Conservation (phyloP, 805 yeast species). For the Candida argentea region DNA sequence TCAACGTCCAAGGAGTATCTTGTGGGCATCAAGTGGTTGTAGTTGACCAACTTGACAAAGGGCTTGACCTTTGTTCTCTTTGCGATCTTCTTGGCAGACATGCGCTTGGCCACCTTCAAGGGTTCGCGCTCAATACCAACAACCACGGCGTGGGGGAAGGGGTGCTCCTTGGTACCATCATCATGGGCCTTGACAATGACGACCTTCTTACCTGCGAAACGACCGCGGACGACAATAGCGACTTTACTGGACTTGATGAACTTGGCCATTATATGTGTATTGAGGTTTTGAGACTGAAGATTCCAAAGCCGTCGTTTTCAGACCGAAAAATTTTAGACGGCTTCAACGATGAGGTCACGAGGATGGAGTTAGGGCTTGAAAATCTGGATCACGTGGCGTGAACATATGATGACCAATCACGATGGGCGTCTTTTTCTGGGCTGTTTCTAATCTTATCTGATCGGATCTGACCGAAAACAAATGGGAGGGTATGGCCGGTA, state of each 20-base stretch:
- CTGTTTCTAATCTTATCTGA: too few species aligned
- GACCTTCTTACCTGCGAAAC: constrained; percentile 99
- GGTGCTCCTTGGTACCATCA: constrained; percentile 97
- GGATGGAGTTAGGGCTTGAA: too few species aligned
- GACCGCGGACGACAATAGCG: constrained; percentile 99
- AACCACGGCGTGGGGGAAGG: constrained; percentile 98
- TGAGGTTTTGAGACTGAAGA: too few species aligned
- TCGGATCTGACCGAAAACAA: too few species aligned
- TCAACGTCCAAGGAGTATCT: constrained; percentile 98
- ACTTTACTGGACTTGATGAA: constrained; percentile 99
- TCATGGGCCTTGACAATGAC: constrained; percentile 97
- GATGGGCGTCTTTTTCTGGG: too few species aligned
- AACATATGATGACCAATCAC: too few species aligned
- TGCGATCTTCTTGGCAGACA: constrained; percentile 93
- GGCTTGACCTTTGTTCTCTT: constrained; percentile 98
- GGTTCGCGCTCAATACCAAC: constrained; percentile 99
- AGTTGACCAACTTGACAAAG: constrained; percentile 97
- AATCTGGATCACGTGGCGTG: too few species aligned
- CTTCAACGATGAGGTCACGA: too few species aligned
- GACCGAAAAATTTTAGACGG: too few species aligned
- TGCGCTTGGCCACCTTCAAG: constrained; percentile 87
- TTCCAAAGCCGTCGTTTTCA: too few species aligned
- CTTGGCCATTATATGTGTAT: constrained; percentile 73
- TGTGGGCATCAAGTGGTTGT: constrained; percentile 99
- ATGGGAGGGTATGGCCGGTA: too few species aligned